Percentiles rank a stretch among this genome's conserved stretches.
Conservation (phyloP, 441 rosid species). For the Mallotus repandus region DNA sequence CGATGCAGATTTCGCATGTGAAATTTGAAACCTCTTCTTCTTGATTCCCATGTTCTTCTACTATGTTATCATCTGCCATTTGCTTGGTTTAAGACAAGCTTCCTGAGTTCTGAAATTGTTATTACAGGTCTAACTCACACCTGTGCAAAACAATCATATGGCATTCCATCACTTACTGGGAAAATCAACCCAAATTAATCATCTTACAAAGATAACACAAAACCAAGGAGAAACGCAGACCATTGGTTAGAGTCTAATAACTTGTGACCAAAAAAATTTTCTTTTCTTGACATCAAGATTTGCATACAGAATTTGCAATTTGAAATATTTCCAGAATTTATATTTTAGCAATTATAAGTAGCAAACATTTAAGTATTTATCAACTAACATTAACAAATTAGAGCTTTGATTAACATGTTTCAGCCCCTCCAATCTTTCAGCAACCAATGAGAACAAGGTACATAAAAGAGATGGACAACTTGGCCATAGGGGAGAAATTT, state of each 20-base stretch:
- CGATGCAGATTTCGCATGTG: slow-evolving; percentile 35
- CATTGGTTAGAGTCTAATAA: no score
- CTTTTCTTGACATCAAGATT: no score
- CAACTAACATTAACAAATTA: no score
- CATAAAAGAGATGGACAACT: not conserved
- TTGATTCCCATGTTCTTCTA: slow-evolving; percentile 7
- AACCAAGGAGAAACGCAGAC: not conserved
- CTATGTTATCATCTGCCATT: not conserved
- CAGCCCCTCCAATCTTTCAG: not conserved
- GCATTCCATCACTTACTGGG: not conserved
- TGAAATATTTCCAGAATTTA: no score
- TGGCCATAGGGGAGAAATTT: not conserved
- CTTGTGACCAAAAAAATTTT: no score
- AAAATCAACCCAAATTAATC: not conserved
- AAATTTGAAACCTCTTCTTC: slow-evolving; percentile 18
- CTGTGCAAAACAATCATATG: not conserved
- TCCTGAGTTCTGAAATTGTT: not conserved
- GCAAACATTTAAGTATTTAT: no score
- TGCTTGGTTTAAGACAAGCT: not conserved
- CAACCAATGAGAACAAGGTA: no score
- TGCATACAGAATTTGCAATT: no score
- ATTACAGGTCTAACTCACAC: not conserved
- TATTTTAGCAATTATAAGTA: no score
- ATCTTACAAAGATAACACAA: not conserved
- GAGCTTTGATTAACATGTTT: not conserved